Percentiles rank a stretch among this genome's conserved stretches.
phyloP scores from a whole-genome alignment of 2,329 filamentous ascomycete species.

The Neonectria faginata region DNA sequence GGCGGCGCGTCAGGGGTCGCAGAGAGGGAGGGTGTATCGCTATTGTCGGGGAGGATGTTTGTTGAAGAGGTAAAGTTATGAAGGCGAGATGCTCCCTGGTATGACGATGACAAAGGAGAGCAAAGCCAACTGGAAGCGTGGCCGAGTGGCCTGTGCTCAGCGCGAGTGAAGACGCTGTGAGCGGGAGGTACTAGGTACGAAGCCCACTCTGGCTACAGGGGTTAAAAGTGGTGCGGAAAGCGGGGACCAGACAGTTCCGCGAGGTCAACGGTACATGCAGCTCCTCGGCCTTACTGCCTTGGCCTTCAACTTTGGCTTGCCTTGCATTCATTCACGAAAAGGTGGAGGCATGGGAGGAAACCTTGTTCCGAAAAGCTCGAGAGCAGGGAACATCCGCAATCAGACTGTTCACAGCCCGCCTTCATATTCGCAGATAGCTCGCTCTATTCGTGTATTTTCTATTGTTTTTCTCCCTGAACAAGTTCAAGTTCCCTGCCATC shows the following conservation, averaged over 20 bases:
- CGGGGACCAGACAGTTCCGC: not conserved
- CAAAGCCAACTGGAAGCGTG: constrained; percentile 30
- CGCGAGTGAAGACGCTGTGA: not conserved
- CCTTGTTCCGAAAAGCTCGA: not conserved
- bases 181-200: not conserved
- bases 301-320: not conserved
- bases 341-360: not conserved
- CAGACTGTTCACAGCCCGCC: not conserved
- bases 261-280: not conserved
- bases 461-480: not conserved
- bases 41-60: constrained; percentile 35
- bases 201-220: not conserved
- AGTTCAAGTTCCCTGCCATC: not conserved
- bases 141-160: constrained; percentile 29
- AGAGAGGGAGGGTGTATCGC: constrained; percentile 17
- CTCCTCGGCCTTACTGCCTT: constrained; percentile 2
- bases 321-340: not conserved
- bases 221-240: not conserved
- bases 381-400: not conserved
- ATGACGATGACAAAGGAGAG: constrained; percentile 46
- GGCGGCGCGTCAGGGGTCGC: constrained; percentile 1
- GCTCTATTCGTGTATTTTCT: not conserved
- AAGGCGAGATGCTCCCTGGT: constrained; percentile 24
- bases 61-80: constrained; percentile 22
- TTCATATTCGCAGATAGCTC: not conserved